Evolutionary conservation across 1,139 yeast genomes (phyloP).

Genomic region (Taphrina flavorubra): DNA sequence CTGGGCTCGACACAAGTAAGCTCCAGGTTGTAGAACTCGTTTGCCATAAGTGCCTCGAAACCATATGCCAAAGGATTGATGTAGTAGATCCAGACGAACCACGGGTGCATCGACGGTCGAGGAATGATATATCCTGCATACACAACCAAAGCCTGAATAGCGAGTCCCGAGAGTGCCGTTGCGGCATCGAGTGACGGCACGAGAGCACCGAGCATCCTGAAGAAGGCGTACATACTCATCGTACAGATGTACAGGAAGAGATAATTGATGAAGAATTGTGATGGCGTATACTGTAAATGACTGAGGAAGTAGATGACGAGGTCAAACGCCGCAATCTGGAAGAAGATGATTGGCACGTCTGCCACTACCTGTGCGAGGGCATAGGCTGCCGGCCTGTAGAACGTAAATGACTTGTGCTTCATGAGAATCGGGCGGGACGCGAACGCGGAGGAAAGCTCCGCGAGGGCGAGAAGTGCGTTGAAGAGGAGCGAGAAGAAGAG

Average conservation of each 20-base stretch:
- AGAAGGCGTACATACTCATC: conserved; percentile 71
- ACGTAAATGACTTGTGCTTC: conserved; percentile 75
- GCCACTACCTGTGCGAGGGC: conserved; percentile 72
- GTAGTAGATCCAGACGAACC: conserved; percentile 82
- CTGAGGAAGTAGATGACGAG: conserved; percentile 70
- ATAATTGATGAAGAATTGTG: conserved; percentile 71
- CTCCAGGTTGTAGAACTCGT: conserved; percentile 60
- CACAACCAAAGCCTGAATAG: conserved; percentile 66
- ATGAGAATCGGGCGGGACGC: conserved; percentile 82
- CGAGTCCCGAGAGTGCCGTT: conserved; percentile 71
- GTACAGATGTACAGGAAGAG: conserved; percentile 63
- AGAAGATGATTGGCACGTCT: conserved; percentile 68
- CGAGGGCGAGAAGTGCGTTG: conserved; percentile 74
- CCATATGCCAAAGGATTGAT: conserved; percentile 72
- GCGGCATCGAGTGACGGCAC: conserved; percentile 68
- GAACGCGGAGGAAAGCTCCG: conserved; percentile 71
- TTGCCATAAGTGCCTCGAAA: conserved; percentile 71
- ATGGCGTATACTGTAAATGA: conserved; percentile 68
- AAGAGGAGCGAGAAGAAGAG: conserved; percentile 78
- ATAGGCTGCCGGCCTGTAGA: conserved; percentile 79
- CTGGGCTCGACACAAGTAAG: conserved; percentile 54
- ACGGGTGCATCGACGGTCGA: conserved; percentile 62
- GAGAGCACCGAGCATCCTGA: conserved; percentile 72
- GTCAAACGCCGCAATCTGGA: conserved; percentile 65
- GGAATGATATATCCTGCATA: conserved; percentile 82